Percentiles rank a stretch among this genome's conserved stretches.
Conservation (phyloP, 2,329 filamentous ascomycete species). For the Fusarium sp. region DNA sequence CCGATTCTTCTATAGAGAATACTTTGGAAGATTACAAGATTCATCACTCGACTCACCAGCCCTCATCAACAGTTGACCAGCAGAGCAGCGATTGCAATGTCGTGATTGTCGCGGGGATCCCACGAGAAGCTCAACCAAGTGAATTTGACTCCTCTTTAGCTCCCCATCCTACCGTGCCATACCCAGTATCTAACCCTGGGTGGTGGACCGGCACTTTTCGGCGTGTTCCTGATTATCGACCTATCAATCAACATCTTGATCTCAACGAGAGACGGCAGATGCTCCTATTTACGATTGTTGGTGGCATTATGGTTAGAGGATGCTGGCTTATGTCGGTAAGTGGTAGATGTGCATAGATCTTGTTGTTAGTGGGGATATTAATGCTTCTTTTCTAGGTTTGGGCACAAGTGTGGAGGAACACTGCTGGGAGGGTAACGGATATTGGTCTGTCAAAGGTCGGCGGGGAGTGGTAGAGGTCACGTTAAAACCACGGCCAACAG, state of each 20-base stretch:
- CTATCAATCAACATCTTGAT: not conserved
- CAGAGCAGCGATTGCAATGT: not conserved
- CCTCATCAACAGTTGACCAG: not conserved
- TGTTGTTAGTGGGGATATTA: no score
- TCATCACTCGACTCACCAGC: not conserved
- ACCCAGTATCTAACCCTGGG: conserved; percentile 2
- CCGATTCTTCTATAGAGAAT: not conserved
- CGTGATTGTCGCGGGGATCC: not conserved
- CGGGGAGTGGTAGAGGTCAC: not conserved
- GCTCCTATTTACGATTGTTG: not conserved
- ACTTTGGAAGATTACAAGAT: conserved; percentile 1
- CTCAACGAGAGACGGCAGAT: not conserved
- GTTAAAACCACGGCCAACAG: no score
- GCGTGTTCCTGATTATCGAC: not conserved
- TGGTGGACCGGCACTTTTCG: not conserved
- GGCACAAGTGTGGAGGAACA: not conserved
- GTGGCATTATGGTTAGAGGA: not conserved
- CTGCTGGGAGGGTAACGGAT: not conserved
- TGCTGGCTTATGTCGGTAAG: not conserved
- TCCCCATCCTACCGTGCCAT: not conserved
- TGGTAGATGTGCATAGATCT: not conserved
- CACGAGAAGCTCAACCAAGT: not conserved
- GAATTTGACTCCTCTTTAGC: not conserved
- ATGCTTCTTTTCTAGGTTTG: not conserved
- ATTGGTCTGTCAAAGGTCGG: not conserved